Conservation (phyloP, 352 stramenopile species). For the Globisporangium perplexum region DNA sequence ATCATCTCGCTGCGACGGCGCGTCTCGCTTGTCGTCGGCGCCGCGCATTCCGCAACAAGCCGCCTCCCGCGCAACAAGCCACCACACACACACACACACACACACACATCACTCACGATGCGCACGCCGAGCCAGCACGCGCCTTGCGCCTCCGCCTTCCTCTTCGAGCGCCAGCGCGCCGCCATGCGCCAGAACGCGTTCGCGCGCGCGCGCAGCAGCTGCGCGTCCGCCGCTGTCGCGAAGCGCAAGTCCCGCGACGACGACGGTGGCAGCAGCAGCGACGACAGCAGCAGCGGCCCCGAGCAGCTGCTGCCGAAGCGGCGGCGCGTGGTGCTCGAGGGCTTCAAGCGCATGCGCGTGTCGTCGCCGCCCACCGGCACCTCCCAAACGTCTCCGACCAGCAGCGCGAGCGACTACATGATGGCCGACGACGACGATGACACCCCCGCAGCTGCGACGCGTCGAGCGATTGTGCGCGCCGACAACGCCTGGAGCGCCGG, state of each 20-base stretch:
- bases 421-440: constrained; percentile 8
- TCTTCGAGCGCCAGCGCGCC: constrained; percentile 34
- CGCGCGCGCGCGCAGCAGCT: constrained; percentile 25
- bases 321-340: constrained; percentile 37
- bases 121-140: constrained; percentile 9
- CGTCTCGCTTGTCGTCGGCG: no score
- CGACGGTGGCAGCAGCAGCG: background rate
- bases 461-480: constrained; percentile 1
- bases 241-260: constrained; percentile 34
- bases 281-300: constrained; percentile 5
- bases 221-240: constrained; percentile 14
- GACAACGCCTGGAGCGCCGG: constrained; percentile 1
- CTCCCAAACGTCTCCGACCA: constrained; percentile 3
- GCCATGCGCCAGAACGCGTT: constrained; percentile 46
- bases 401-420: constrained; percentile 24
- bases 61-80: background rate
- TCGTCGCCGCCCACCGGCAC: constrained; percentile 27
- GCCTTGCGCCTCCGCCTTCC: constrained; percentile 27
- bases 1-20: background rate
- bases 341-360: constrained; percentile 68
- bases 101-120: constrained; percentile 1
- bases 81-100: no score
- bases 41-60: background rate
- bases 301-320: constrained; percentile 13
- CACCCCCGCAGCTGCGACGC: background rate